A percentile compares a stretch with the other conserved stretches of the same genome.
Conservation (phyloP, 495 filamentous ascomycete genomes). For the Podospora didyma region DNA sequence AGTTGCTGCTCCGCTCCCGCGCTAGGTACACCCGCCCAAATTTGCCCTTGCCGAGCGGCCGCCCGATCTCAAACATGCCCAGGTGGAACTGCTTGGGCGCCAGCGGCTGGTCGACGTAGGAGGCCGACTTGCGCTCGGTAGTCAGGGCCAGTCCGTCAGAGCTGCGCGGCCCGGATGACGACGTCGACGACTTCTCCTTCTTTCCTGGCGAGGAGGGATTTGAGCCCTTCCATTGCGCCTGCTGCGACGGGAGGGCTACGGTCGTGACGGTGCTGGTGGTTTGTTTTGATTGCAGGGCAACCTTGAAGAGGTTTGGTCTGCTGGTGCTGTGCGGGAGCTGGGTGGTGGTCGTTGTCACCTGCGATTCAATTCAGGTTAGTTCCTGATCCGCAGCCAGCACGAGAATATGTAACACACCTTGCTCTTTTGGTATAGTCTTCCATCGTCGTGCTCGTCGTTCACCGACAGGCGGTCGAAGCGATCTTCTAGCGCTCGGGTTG, state of each 20-base stretch:
- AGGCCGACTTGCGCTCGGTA: conserved; percentile 46
- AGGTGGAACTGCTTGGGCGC: conserved; percentile 75
- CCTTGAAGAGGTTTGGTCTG: conserved; percentile 70
- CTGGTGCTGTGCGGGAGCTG: conserved; percentile 57
- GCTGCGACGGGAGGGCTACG: conserved; percentile 64
- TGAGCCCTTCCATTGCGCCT: conserved; percentile 47
- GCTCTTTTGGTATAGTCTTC: conserved; percentile 54
- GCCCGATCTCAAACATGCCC: conserved; percentile 98
- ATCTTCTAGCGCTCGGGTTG: conserved; percentile 59
- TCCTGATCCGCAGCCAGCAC: not conserved
- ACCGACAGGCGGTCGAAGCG: conserved; percentile 80
- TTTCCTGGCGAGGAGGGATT: conserved; percentile 20
- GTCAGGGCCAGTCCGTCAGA: conserved; percentile 46
- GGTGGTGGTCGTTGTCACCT: conserved; percentile 51
- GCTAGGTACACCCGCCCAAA: conserved; percentile 96
- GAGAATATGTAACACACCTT: conserved; percentile 52
- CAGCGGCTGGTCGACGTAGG: conserved; percentile 55
- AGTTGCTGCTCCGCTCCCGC: conserved; percentile 80
- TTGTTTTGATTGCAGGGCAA: conserved; percentile 69
- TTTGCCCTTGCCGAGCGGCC: conserved; percentile 94
- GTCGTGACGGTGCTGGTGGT: conserved; percentile 48
- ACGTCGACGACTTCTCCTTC: conserved; percentile 19
- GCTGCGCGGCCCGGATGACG: conserved; percentile 14
- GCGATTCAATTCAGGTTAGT: conserved; percentile 30
- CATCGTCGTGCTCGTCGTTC: conserved; percentile 72